Evolutionary conservation across 177 flowering plant genomes (phyloP), one percentile per base, ranked within the genome.

Genomic region (Vitis hybrid): DNA sequence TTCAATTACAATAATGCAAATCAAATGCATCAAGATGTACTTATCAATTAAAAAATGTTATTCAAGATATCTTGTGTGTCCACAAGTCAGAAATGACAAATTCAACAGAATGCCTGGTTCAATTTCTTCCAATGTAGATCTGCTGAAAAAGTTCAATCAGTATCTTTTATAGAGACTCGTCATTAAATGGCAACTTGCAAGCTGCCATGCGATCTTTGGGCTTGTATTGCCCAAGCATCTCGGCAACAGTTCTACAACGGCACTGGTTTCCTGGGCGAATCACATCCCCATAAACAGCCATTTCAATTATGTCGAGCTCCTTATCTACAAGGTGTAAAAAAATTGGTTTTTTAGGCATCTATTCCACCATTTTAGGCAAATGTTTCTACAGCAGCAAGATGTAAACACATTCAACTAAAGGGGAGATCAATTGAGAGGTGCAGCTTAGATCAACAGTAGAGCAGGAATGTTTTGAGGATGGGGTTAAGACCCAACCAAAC

Each of bases 221-320:
- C 80, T 89, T 91, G 81, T 75, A 83, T 64, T 83, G 80, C 10
- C 98, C 97, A 45, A 95, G 98, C 97, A 90, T 79, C 75, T 95
- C 98, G n/a, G 98, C 94, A 19, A 93, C 88, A 51, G 95, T 89
- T 78, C 86, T 88, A 83, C 99, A 93, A 48, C 97, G 91, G 54
- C 99, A 95, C 64, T 91, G 85, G 50, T 91, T 91, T 64, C 95
- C 99, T 49, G 99, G 97, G 50, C 97, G 86, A 9, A 90, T 79
- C 51, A 95, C 97, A 77, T 95, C 98, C 13, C 99, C 99, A 72
- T 93, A 95, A 17, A 93, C 98, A 59, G 99, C 99, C 99, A 95
- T 93, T 81, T 93, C 99, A 19, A 93, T 86, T 11, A 95, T 67
- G 78, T 95, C 99, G 19, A 95, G 90, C 77, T 91, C 98, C 78